Percentiles rank a stretch among this genome's conserved stretches.
phyloP scores from a whole-genome alignment of 768 basidiomycete genomes.

The Termitomyces sp. region DNA sequence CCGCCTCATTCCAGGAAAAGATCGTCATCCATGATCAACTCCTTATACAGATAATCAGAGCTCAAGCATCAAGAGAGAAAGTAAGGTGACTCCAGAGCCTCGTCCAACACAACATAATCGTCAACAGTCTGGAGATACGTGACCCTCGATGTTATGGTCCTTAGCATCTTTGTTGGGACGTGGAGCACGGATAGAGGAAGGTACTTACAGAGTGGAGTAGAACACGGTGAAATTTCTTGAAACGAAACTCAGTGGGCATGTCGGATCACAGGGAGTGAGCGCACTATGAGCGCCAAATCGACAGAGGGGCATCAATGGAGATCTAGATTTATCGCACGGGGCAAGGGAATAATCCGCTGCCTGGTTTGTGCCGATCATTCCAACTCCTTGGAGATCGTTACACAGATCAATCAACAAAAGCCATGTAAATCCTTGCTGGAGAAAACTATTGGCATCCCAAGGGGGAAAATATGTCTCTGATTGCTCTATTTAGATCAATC shows the following conservation, averaged over 20 bases:
- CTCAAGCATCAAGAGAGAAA: no score
- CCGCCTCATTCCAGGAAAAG: no score
- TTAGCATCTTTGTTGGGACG: background rate
- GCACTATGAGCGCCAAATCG: background rate
- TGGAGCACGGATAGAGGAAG: background rate
- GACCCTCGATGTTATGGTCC: background rate
- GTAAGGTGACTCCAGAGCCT: background rate
- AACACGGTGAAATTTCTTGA: background rate
- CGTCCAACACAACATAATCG: no score
- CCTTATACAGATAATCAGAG: no score
- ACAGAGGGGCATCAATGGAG: background rate
- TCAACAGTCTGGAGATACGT: no score
- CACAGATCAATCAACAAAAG: background rate
- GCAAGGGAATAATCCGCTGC: background rate
- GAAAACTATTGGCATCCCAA: background rate
- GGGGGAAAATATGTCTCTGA: background rate
- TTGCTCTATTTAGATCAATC: no score
- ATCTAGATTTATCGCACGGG: background rate
- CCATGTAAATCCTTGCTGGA: background rate
- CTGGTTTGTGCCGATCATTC: background rate
- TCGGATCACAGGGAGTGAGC: slow-evolving; percentile 14
- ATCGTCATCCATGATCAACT: no score
- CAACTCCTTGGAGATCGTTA: background rate
- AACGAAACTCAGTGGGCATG: slow-evolving; percentile 7
- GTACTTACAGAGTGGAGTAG: background rate